phyloP scores from a whole-genome alignment of 2,329 filamentous ascomycete genomes.

The Colletotrichum godetiae region DNA sequence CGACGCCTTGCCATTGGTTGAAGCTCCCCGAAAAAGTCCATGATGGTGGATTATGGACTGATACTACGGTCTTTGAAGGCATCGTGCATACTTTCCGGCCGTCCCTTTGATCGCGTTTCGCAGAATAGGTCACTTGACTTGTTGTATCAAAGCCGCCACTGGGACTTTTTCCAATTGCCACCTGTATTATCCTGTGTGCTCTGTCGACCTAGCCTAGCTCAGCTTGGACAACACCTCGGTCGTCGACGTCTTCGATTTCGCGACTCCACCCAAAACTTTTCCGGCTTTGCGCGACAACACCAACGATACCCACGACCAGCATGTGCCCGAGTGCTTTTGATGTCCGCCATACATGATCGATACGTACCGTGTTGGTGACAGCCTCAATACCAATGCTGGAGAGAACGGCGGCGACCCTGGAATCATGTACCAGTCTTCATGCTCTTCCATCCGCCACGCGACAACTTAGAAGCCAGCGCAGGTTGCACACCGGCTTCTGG shows the following conservation, averaged over 20 bases:
- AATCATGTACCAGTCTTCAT: constrained; percentile 66
- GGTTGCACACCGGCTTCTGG: constrained; percentile 64
- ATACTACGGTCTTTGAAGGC: neutral
- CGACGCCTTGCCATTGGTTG: neutral
- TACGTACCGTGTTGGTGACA: constrained; percentile 19
- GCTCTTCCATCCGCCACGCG: constrained; percentile 54
- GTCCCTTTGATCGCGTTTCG: neutral
- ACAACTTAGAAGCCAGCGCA: constrained; percentile 52
- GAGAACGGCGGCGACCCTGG: constrained; percentile 66
- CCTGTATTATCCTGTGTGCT: neutral
- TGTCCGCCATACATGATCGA: constrained; percentile 20
- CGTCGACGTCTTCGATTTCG: constrained; percentile 23
- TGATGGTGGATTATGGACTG: constrained; percentile 17
- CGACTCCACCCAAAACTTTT: constrained; percentile 31
- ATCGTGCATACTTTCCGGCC: neutral
- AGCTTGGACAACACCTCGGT: constrained; percentile 5
- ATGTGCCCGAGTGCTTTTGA: constrained; percentile 8
- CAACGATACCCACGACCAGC: constrained; percentile 7
- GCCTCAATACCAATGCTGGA: constrained; percentile 61
- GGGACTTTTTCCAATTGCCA: no score
- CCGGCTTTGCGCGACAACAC: constrained; percentile 11
- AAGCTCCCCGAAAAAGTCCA: constrained; percentile 22
- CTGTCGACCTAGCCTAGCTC: neutral
- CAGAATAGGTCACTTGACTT: neutral
- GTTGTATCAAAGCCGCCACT: neutral